Evolutionary conservation across 2,329 filamentous ascomycete species (phyloP).

Genomic region (Aspergillus pseudoterreus): DNA sequence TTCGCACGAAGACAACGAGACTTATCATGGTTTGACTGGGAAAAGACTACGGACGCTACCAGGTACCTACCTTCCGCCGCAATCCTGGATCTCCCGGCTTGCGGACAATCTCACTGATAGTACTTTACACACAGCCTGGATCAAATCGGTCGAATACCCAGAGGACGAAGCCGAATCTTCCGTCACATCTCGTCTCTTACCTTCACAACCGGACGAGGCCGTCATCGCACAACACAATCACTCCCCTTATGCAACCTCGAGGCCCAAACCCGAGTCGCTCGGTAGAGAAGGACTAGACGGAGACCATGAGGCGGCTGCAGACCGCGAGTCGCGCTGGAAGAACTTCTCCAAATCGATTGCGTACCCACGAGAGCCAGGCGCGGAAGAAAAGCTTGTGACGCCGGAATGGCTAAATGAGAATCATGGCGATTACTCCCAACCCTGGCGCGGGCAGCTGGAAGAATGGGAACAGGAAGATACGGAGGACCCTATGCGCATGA

Average conservation of each 20-base stretch:
- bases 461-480: slow-evolving; percentile 46
- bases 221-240: slow-evolving; percentile 46
- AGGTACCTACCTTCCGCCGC: slow-evolving; percentile 21
- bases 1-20: slow-evolving; percentile 9
- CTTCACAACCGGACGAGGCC: slow-evolving; percentile 36
- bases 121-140: slow-evolving; percentile 35
- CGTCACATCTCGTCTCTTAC: slow-evolving; percentile 32
- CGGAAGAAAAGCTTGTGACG: slow-evolving; percentile 40
- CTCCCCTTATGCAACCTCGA: slow-evolving; percentile 32
- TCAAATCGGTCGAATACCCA: slow-evolving; percentile 37
- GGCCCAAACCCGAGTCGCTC: slow-evolving; percentile 14
- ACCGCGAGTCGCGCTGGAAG: slow-evolving; percentile 45
- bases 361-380: slow-evolving; percentile 36
- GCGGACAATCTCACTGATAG: slow-evolving; percentile 4
- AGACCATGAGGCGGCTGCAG: slow-evolving; percentile 1
- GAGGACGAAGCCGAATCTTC: slow-evolving; percentile 36
- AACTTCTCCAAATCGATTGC: slow-evolving; percentile 42
- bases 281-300: slow-evolving; percentile 8
- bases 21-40: slow-evolving; percentile 6
- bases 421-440: slow-evolving; percentile 42
- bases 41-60: slow-evolving; percentile 33
- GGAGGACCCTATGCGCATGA: slow-evolving; percentile 47
- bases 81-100: neutral
- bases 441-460: slow-evolving; percentile 51
- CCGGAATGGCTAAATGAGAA: slow-evolving; percentile 46